Evolutionary conservation across 179 eudicot genomes (phyloP).

Genomic region (Silene noctiflora): DNA sequence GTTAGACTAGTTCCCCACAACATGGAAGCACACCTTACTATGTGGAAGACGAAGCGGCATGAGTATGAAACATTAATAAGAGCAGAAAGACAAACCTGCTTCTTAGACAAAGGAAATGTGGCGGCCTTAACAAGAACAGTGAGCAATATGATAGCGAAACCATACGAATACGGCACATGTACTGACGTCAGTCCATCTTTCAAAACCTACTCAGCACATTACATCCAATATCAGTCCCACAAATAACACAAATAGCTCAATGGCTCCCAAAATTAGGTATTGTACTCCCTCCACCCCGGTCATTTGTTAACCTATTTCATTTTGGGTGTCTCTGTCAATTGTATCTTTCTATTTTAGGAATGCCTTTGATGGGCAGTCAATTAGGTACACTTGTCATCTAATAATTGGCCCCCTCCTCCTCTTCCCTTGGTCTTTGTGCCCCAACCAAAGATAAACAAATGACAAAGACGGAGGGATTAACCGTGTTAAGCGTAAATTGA

Average conservation of each 20-base stretch:
- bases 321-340: no score
- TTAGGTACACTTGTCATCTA: no score
- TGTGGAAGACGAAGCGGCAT: background rate
- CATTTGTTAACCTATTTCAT: no score
- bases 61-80: background rate
- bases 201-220: conserved; percentile 50
- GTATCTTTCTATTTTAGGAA: no score
- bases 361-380: no score
- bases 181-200: conserved; percentile 72
- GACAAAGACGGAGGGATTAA: no score
- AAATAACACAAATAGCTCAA: background rate
- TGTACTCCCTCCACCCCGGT: no score
- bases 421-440: no score
- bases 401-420: no score
- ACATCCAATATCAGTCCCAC: background rate
- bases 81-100: conserved; percentile 52
- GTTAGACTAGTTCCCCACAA: background rate
- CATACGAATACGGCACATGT: conserved; percentile 89
- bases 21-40: background rate
- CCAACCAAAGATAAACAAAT: no score
- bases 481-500: background rate
- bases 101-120: conserved; percentile 86
- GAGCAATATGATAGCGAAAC: conserved; percentile 93
- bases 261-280: no score
- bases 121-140: conserved; percentile 76